phyloP scores from a whole-genome alignment of 2,329 filamentous ascomycete species.

The Metarhizium sp. region DNA sequence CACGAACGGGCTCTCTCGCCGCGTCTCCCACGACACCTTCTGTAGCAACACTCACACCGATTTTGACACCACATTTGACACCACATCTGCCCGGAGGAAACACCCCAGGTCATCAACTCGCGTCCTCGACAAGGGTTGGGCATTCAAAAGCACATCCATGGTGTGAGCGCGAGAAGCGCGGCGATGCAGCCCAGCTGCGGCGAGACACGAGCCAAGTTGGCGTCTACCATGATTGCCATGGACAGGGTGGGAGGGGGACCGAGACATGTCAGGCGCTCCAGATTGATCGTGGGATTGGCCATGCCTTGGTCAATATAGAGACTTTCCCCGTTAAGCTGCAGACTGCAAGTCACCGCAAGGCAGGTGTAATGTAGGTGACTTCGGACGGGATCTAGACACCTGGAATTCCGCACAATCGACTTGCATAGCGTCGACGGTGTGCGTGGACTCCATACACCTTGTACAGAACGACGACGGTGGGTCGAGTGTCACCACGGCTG shows the following conservation, averaged over 20 bases:
- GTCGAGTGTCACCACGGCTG: background rate
- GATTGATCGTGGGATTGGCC: constrained; percentile 3
- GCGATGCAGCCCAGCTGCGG: background rate
- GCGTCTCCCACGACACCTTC: background rate
- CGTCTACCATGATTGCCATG: background rate
- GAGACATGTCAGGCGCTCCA: constrained; percentile 6
- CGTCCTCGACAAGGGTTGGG: background rate
- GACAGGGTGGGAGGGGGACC: constrained; percentile 1
- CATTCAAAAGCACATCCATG: background rate
- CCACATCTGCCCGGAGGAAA: background rate
- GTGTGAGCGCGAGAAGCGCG: constrained; percentile 1
- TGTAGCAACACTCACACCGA: constrained; percentile 2
- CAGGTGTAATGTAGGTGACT: background rate
- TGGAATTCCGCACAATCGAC: background rate
- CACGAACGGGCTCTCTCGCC: constrained; percentile 2
- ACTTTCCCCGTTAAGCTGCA: background rate
- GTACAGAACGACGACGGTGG: background rate
- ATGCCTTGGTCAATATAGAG: background rate
- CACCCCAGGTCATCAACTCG: background rate
- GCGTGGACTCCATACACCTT: background rate
- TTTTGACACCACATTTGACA: background rate
- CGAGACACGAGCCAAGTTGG: background rate
- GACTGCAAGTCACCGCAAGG: constrained; percentile 4
- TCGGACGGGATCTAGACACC: background rate
- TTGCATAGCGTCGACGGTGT: background rate